These are phyloP conservation scores for Themeda triandra DNA, from an alignment of 176 grass and related monocot species.

Conservation along the genomic window DNA sequence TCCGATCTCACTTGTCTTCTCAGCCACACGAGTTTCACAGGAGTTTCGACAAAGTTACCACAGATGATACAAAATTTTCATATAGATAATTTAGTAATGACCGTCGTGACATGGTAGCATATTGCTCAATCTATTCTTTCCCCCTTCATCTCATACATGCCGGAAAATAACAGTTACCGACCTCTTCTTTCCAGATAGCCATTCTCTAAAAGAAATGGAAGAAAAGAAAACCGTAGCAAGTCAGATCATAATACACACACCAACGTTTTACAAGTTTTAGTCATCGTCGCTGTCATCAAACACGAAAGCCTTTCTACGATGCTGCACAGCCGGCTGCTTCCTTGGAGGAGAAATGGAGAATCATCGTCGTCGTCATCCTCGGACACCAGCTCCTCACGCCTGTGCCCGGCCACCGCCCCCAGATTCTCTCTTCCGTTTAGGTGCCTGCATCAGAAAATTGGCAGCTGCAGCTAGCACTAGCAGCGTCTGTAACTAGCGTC, in stretches of 20 bases:
- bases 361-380: constrained; percentile 57
- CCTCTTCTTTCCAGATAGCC: background rate
- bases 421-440: constrained; percentile 62
- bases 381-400: constrained; percentile 63
- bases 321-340: constrained; percentile 36
- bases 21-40: no score
- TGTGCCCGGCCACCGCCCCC: constrained; percentile 42
- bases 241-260: background rate
- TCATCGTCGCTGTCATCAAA: constrained; percentile 94
- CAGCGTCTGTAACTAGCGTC: background rate
- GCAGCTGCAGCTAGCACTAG: background rate
- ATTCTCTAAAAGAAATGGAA: background rate
- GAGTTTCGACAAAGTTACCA: background rate
- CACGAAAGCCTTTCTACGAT: constrained; percentile 63
- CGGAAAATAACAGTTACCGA: background rate
- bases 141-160: background rate
- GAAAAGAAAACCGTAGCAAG: background rate
- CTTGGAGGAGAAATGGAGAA: constrained; percentile 81
- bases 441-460: constrained; percentile 35
- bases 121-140: background rate
- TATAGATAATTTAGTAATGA: background rate
- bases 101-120: background rate
- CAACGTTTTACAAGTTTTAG: background rate
- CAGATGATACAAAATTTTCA: background rate
- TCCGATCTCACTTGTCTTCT: no score